phyloP scores from a whole-genome alignment of 768 basidiomycete species.

The Chalciporus pseudorubinellus region DNA sequence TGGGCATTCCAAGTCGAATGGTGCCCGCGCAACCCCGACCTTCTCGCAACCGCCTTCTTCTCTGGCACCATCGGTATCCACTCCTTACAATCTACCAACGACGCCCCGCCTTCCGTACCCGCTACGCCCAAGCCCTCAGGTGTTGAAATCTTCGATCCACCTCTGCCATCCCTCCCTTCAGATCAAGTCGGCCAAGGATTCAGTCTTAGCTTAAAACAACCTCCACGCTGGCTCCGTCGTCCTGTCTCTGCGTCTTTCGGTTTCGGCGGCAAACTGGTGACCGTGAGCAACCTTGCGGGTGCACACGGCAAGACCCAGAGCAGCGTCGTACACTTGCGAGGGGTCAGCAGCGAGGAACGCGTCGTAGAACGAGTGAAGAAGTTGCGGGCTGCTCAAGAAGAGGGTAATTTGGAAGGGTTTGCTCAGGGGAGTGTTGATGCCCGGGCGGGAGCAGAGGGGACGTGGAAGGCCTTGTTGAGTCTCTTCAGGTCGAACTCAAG shows the following conservation, averaged over 20 bases:
- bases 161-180: conserved; percentile 43
- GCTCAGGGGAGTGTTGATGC: conserved; percentile 52
- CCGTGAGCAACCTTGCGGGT: conserved; percentile 71
- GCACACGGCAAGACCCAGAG: conserved; percentile 81
- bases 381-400: conserved; percentile 61
- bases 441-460: conserved; percentile 41
- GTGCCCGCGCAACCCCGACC: conserved; percentile 88
- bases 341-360: conserved; percentile 69
- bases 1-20: conserved; percentile 99
- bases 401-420: conserved; percentile 57
- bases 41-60: conserved; percentile 91
- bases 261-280: conserved; percentile 85
- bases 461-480: conserved; percentile 87
- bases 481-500: conserved; percentile 87
- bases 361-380: conserved; percentile 73
- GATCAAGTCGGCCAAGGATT: conserved; percentile 41
- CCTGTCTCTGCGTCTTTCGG: conserved; percentile 83
- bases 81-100: conserved; percentile 87
- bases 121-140: conserved; percentile 52
- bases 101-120: conserved; percentile 35
- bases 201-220: conserved; percentile 84
- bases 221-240: conserved; percentile 95
- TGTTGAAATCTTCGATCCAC: conserved; percentile 76
- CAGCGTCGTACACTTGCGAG: conserved; percentile 74
- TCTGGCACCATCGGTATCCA: conserved; percentile 94